phyloP scores from a whole-genome alignment of 2,329 filamentous ascomycete species.

The Neonectria hederae region DNA sequence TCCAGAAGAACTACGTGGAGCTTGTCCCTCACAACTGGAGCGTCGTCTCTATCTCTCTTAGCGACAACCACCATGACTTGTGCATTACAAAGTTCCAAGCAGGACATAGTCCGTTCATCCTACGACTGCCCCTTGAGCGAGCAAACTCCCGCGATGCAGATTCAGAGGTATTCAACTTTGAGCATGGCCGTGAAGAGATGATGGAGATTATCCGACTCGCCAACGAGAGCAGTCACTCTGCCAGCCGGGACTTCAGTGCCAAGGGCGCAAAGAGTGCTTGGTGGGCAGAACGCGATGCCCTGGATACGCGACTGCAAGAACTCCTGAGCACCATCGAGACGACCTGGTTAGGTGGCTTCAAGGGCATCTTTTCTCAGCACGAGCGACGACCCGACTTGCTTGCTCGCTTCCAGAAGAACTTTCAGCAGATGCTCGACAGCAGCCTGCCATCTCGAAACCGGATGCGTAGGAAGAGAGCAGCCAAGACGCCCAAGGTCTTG shows the following conservation, averaged over 20 bases:
- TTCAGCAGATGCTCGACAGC: constrained; percentile 82
- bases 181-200: constrained; percentile 81
- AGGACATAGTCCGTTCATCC: constrained; percentile 80
- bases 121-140: constrained; percentile 85
- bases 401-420: constrained; percentile 78
- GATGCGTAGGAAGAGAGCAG: constrained; percentile 64
- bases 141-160: constrained; percentile 84
- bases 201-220: constrained; percentile 82
- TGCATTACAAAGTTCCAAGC: constrained; percentile 87
- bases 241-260: constrained; percentile 71
- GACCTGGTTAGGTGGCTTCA: constrained; percentile 95
- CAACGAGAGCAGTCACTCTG: constrained; percentile 82
- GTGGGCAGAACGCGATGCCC: constrained; percentile 86
- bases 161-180: constrained; percentile 81
- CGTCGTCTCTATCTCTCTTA: constrained; percentile 84
- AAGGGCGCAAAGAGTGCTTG: constrained; percentile 83
- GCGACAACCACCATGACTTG: constrained; percentile 83
- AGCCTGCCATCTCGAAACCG: constrained; percentile 85
- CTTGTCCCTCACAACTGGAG: constrained; percentile 86
- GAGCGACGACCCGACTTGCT: constrained; percentile 70
- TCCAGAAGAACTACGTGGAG: constrained; percentile 84
- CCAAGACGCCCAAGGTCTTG: constrained; percentile 53
- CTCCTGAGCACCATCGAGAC: constrained; percentile 88
- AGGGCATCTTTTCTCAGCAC: constrained; percentile 88
- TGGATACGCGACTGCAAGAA: constrained; percentile 80